Base-by-base conservation (phyloP, 805 yeast genomes). In the Saccharomycopsis fermentans region DNA sequence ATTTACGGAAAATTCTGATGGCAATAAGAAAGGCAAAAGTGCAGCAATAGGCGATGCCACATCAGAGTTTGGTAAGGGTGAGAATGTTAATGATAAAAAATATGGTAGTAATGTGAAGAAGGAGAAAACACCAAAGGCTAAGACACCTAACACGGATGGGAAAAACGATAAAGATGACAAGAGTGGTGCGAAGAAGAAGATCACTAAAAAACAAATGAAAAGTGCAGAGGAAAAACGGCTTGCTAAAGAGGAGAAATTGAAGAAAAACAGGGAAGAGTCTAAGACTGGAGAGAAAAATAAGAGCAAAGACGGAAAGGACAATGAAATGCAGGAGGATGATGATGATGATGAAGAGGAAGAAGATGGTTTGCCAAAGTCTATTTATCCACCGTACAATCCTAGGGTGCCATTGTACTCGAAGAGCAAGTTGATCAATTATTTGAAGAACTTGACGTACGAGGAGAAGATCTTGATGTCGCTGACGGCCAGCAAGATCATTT, bases 391-490 rank as follows among this genome's bases (percentile, higher is more conserved):
- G 1, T 61, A 61, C 32, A 59, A 61, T 27, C n/a, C 43, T 8
- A 35, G 32, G 17, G 56, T 52, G 16, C 58, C 59, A 14, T 54
- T 61, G 19, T 59, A 37, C 17, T 54, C 57, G 16, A 61, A 59
- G 32, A 52, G 34, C 24, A 54, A 59, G 34, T 24, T 61, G 19
- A 29, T 59, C 24, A 39, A 51, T 29, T 61, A 58, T 36, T 47
- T 61, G 37, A 54, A 57, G 37, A 58, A 58, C 24, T 16, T 58
- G 14, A 59, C 58, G 17, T 34, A 51, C 26, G 63, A 61, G 21
- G 63, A 61, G 34, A 55, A 55, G 17, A 17, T 61, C 6, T 34
- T 61, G 21, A 29, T 61, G 56, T 40, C 55, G 2, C 26, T 21
- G 34, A 37, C 58, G 2, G 57, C 57, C 24, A 59, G 52, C 36